Base-by-base conservation (phyloP, 441 rosid species). In the Lepidium campestre region DNA sequence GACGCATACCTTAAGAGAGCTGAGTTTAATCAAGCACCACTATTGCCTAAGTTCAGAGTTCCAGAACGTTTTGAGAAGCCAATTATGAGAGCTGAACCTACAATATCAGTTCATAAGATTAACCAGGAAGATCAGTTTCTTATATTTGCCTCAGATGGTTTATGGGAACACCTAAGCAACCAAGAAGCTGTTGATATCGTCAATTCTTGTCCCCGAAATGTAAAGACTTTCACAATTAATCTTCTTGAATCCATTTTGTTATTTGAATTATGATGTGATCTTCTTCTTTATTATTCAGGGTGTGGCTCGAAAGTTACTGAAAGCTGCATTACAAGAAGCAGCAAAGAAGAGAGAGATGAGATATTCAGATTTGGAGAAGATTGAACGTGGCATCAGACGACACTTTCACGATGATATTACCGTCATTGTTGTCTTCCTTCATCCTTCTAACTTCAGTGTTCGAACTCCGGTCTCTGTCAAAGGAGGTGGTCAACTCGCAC, bases 331-430 rank as follows among this genome's bases (percentile, higher is more conserved):
- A 19, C 79, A 54, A 5, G 91, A 80, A 80, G 97, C 95, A 6
- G 96, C 98, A 10, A 92, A 83, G 78, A 89, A 91, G 75, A 80
- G 98, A 70, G 98, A 91, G 73, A 90, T 88, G 98, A 79, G 97
- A 65, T 93, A 83, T 67, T 82, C 95, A 0, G 98, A 93, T 80
- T 75, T 93, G 89, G 83, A 88, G 77, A 93, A 81, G 83, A 87
- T 93, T 17, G 97, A 90, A 27, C 82, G 85, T 11, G 96, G 98
- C 17, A 93, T 90, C 72, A 88, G 98, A 77, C 84, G 98, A 68
- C 98, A 93, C 75, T 93, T 93, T 72, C 98, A 93, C 9, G 98
- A 90, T 7, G 98, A 93, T 57, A 93, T 90, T 18, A 90, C 93
- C 1, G 88, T 93, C 1, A 73, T 90, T 37, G 87, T 93, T 50